Percentiles rank a stretch among this genome's conserved stretches.
Evolutionary conservation across 2,329 filamentous ascomycete genomes (phyloP).

Genomic region (Blastomyces silverae): DNA sequence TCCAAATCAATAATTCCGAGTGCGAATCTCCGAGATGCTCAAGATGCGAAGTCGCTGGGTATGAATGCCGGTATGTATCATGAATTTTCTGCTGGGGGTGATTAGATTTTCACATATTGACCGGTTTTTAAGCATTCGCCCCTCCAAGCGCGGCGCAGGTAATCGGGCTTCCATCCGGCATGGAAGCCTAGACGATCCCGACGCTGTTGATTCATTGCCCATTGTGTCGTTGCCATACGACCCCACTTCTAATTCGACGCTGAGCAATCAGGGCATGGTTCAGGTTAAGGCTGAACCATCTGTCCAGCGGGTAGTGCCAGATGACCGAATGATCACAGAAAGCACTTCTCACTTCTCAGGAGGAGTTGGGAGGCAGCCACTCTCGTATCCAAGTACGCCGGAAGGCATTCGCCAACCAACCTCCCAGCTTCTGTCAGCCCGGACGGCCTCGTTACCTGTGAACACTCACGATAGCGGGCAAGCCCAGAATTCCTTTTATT

Average conservation of each 20-base stretch:
- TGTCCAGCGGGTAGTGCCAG: neutral
- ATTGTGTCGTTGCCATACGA: constrained; percentile 11
- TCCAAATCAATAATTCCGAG: constrained; percentile 13
- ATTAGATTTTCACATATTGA: neutral
- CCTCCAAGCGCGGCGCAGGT: constrained; percentile 13
- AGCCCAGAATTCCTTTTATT: neutral
- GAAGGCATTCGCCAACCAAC: constrained; percentile 11
- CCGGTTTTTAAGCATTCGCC: constrained; percentile 11
- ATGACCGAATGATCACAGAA: constrained; percentile 6
- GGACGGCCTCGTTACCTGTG: neutral
- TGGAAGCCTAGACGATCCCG: neutral
- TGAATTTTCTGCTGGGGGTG: neutral
- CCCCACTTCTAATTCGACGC: constrained; percentile 4
- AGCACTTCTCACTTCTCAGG: neutral
- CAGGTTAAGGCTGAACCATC: constrained; percentile 5
- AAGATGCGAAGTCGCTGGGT: constrained; percentile 11
- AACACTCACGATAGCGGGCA: neutral
- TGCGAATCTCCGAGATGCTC: constrained; percentile 11
- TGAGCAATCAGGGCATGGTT: constrained; percentile 3
- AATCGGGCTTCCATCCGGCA: constrained; percentile 8
- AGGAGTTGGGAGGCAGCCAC: neutral
- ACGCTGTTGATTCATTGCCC: neutral
- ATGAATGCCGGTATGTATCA: constrained; percentile 15
- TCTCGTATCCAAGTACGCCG: neutral
- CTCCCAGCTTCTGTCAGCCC: neutral